Evolutionary conservation across 2,329 filamentous ascomycete species (phyloP), one percentile per base, ranked within the genome.

Genomic region (Penicillium sp.): DNA sequence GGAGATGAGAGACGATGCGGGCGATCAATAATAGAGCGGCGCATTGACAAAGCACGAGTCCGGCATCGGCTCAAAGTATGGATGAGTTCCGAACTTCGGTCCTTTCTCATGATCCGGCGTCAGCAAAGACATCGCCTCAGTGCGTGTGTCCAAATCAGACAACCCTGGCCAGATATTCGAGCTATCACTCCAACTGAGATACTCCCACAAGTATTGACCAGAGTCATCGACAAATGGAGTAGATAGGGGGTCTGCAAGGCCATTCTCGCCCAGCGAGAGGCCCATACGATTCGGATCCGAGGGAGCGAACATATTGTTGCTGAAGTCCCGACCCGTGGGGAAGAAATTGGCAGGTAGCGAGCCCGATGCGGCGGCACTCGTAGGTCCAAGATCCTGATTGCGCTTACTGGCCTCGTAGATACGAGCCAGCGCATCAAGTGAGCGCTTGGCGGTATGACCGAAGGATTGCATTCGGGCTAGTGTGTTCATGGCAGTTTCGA

Each of bases 361-460:
- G 31, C 46, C 52, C 3, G 50, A 43, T 3, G 65, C 55, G 10
- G 52, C 58, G 18, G 19, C 18, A 19, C 37, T 55, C 18, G 16
- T 42, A n/a, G 53, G 39, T 3, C 33, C 18, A 3, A 63, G 51
- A 16, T 56, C 57, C 16, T 64, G 61, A 16, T 65, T 62, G 6
- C 71, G 64, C 55, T 73, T 74, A 52, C 71, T 74, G 11, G 84
- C 84, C 62, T 87, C 85, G 65, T 87, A 86, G 73, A 88, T 85
- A 60, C 83, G 80, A 62, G 78, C 81, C 21, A 89, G 80, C 3
- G 87, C 85, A 68, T 88, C 85, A 40, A 85, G 76, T 49, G 83
- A 86, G 52, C 85, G 79, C 58, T 82, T 80, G 0, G 85, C 86
- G 2, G 85, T 84, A 26, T 87, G 76, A 3, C 84, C 87, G 83